These are phyloP conservation scores for Colletotrichum acutatum DNA, from an alignment of 2,329 filamentous ascomycete species.

Conservation along the genomic window DNA sequence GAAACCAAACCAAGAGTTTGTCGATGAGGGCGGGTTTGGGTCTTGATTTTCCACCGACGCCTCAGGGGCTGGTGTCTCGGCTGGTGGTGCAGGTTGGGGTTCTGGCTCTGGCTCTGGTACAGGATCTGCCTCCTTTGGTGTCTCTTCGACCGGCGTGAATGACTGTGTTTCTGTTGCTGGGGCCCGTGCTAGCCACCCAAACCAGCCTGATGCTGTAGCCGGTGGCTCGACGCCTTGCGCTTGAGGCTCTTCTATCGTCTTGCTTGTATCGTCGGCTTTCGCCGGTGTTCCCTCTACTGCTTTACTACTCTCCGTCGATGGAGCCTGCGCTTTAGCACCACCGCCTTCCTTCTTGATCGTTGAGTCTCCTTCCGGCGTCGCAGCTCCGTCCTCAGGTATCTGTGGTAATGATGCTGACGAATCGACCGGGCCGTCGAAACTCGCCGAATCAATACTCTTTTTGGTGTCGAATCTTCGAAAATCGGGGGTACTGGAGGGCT, in stretches of 20 bases:
- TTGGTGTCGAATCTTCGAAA: slow-evolving; percentile 62
- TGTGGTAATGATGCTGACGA: slow-evolving; percentile 45
- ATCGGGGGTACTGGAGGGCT: slow-evolving; percentile 57
- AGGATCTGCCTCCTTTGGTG: slow-evolving; percentile 28
- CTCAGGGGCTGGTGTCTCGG: slow-evolving; percentile 7
- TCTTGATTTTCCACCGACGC: slow-evolving; percentile 36
- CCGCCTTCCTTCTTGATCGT: neutral
- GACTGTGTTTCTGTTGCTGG: slow-evolving; percentile 32
- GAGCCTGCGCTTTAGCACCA: neutral
- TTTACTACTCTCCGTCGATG: neutral
- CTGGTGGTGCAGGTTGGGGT: slow-evolving; percentile 8
- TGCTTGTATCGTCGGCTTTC: slow-evolving; percentile 44
- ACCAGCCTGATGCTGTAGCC: slow-evolving; percentile 59
- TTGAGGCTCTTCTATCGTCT: slow-evolving; percentile 29
- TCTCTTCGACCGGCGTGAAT: slow-evolving; percentile 13
- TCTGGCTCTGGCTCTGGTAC: slow-evolving; percentile 30
- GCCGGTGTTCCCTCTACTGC: slow-evolving; percentile 15
- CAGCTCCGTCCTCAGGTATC: slow-evolving; percentile 41
- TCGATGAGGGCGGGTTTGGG: slow-evolving; percentile 36
- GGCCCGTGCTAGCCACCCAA: slow-evolving; percentile 61
- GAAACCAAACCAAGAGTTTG: slow-evolving; percentile 54
- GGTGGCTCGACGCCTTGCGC: slow-evolving; percentile 25
- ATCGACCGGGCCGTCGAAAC: slow-evolving; percentile 44
- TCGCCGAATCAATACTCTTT: slow-evolving; percentile 46
- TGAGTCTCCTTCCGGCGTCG: neutral